Evolutionary conservation across 2,329 filamentous ascomycete genomes (phyloP).

Genomic region (Epichloe festucae): DNA sequence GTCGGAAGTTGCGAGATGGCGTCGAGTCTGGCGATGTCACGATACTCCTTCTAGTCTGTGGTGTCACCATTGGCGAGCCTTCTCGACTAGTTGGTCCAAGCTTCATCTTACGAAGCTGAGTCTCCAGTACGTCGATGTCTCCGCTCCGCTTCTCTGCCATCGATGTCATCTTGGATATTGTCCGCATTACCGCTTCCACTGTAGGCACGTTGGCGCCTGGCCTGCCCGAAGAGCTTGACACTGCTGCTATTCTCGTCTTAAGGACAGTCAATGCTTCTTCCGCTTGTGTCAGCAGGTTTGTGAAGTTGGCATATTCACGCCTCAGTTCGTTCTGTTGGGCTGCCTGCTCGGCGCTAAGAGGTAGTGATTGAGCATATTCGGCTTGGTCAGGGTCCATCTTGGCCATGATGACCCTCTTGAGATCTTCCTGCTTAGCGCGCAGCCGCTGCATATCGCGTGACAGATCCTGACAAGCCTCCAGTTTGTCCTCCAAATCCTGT

Average conservation of each 20-base stretch:
- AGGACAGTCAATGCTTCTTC: slow-evolving; percentile 73
- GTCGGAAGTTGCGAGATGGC: slow-evolving; percentile 28
- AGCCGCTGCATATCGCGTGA: slow-evolving; percentile 59
- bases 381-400: slow-evolving; percentile 54
- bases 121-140: slow-evolving; percentile 82
- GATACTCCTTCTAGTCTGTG: slow-evolving; percentile 23
- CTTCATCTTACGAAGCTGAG: slow-evolving; percentile 64
- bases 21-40: slow-evolving; percentile 32
- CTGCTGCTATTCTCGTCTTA: slow-evolving; percentile 59
- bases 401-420: slow-evolving; percentile 61
- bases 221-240: slow-evolving; percentile 35
- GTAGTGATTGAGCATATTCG: slow-evolving; percentile 53
- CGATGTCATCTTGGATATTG: slow-evolving; percentile 80
- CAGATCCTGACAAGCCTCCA: slow-evolving; percentile 55
- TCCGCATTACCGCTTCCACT: slow-evolving; percentile 82
- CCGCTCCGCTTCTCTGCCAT: slow-evolving; percentile 87
- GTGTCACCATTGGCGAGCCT: slow-evolving; percentile 28
- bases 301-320: slow-evolving; percentile 58
- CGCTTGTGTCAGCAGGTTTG: slow-evolving; percentile 60
- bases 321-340: slow-evolving; percentile 76
- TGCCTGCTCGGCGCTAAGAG: slow-evolving; percentile 73
- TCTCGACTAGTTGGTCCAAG: slow-evolving; percentile 33
- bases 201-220: slow-evolving; percentile 52
- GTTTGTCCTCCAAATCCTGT: slow-evolving; percentile 52
- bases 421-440: slow-evolving; percentile 61